phyloP scores from a whole-genome alignment of 2,329 filamentous ascomycete species.

The Colletotrichum abscissum region DNA sequence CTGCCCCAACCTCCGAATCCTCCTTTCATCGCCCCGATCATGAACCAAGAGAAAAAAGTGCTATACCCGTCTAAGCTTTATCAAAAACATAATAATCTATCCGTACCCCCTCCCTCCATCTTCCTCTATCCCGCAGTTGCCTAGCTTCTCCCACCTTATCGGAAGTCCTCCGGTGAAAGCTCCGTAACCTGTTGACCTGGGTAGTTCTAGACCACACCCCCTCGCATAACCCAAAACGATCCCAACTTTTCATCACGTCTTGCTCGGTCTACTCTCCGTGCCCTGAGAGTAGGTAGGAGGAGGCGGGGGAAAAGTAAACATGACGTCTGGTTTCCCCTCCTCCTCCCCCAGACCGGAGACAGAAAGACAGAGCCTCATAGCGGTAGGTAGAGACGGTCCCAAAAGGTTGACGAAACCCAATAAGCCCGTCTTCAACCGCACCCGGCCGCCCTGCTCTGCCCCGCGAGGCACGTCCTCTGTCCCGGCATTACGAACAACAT shows the following conservation, averaged over 20 bases:
- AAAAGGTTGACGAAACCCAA: not conserved
- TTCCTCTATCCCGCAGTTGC: not conserved
- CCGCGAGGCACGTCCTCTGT: not conserved
- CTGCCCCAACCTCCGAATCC: not conserved
- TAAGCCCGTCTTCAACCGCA: not conserved
- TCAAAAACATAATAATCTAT: not conserved
- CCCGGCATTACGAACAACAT: not conserved
- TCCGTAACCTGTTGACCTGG: not conserved
- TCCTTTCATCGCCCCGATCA: slow-evolving; percentile 5
- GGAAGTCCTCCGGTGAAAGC: slow-evolving; percentile 4
- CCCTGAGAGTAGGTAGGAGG: not conserved
- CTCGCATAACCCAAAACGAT: slow-evolving; percentile 26
- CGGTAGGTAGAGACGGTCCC: not conserved
- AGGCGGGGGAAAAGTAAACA: not conserved
- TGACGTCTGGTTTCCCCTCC: not conserved
- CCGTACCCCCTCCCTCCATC: slow-evolving; percentile 1
- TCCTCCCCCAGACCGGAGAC: too few relatives aligned
- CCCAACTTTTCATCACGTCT: slow-evolving; percentile 1
- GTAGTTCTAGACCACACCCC: slow-evolving; percentile 14
- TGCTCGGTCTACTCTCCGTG: not conserved
- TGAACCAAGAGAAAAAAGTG: not conserved
- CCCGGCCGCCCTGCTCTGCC: not conserved
- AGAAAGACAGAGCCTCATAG: not conserved
- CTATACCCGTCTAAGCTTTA: not conserved
- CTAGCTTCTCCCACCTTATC: slow-evolving; percentile 2